A percentile compares a stretch with the other conserved stretches of the same genome.
Evolutionary conservation across 768 basidiomycete genomes (phyloP).

Genomic region (Suillus subalutaceus): DNA sequence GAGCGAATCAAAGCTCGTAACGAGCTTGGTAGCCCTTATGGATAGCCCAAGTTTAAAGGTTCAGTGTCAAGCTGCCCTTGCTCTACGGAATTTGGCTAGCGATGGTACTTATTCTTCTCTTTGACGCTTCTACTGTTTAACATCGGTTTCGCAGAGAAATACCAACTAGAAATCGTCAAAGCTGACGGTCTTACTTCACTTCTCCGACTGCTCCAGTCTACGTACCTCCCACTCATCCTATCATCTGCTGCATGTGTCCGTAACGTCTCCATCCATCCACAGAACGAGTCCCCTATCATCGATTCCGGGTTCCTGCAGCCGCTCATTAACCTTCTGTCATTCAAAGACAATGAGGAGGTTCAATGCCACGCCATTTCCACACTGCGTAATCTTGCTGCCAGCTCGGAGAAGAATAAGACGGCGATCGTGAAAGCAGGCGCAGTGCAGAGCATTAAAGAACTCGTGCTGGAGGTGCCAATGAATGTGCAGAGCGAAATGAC

Average conservation of each 20-base stretch:
- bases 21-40: slow-evolving; percentile 94
- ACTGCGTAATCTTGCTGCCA: slow-evolving; percentile 93
- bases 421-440: slow-evolving; percentile 98
- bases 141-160: slow-evolving; percentile 71
- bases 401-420: slow-evolving; percentile 96
- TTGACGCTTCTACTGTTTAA: slow-evolving; percentile 19
- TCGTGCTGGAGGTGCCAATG: slow-evolving; percentile 93
- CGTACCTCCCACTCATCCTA: slow-evolving; percentile 95
- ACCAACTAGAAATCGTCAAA: slow-evolving; percentile 97
- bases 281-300: slow-evolving; percentile 99
- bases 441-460: slow-evolving; percentile 93
- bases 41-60: slow-evolving; percentile 97
- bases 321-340: slow-evolving; percentile 92
- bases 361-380: slow-evolving; percentile 99
- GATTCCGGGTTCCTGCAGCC: slow-evolving; percentile 97
- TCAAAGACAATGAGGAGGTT: slow-evolving; percentile 99
- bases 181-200: slow-evolving; percentile 90
- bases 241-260: slow-evolving; percentile 98
- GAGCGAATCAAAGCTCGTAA: slow-evolving; percentile 92
- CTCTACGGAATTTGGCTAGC: slow-evolving; percentile 93
- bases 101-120: slow-evolving; percentile 62
- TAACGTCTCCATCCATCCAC: slow-evolving; percentile 98
- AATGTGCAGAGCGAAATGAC: slow-evolving; percentile 99
- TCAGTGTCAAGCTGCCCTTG: slow-evolving; percentile 97
- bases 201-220: slow-evolving; percentile 92